A percentile compares a stretch with the other conserved stretches of the same genome.
Evolutionary conservation across 106 monocot genomes (phyloP).

Genomic region (Gastrodia elata): DNA sequence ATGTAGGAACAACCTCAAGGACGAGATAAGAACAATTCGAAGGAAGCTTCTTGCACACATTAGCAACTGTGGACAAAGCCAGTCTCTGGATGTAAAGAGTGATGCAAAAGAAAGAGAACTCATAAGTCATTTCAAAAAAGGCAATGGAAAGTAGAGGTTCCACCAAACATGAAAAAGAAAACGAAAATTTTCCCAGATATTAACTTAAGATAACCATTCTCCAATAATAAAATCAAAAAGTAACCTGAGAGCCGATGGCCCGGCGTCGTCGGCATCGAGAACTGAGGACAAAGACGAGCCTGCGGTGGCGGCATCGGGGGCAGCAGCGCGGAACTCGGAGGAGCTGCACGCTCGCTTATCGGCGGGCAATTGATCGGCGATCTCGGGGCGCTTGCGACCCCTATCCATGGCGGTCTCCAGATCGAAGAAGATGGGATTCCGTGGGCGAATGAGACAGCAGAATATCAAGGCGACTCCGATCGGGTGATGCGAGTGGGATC

Average conservation of each 20-base stretch:
- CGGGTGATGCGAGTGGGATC: too few relatives aligned
- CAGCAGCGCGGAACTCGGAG: constrained; percentile 10
- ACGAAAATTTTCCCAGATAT: background rate
- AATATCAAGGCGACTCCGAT: background rate
- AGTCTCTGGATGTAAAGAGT: constrained; percentile 37
- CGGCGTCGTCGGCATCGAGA: constrained; percentile 16
- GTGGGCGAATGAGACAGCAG: background rate
- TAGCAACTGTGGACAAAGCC: constrained; percentile 63
- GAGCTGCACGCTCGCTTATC: constrained; percentile 39
- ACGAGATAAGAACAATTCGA: constrained; percentile 41
- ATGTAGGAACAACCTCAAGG: constrained; percentile 49
- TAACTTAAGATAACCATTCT: background rate
- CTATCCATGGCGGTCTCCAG: constrained; percentile 33
- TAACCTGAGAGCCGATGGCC: background rate
- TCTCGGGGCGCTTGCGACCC: constrained; percentile 28
- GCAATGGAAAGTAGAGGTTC: background rate
- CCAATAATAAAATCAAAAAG: constrained; percentile 13
- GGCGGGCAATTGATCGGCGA: constrained; percentile 18
- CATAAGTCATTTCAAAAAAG: background rate
- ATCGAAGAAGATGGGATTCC: background rate
- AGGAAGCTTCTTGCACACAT: constrained; percentile 69
- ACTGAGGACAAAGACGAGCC: background rate
- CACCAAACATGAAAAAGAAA: background rate
- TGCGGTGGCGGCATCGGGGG: background rate
- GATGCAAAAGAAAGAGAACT: background rate